Conservation (phyloP, 2,329 filamentous ascomycete genomes). For the Aspergillus persii region DNA sequence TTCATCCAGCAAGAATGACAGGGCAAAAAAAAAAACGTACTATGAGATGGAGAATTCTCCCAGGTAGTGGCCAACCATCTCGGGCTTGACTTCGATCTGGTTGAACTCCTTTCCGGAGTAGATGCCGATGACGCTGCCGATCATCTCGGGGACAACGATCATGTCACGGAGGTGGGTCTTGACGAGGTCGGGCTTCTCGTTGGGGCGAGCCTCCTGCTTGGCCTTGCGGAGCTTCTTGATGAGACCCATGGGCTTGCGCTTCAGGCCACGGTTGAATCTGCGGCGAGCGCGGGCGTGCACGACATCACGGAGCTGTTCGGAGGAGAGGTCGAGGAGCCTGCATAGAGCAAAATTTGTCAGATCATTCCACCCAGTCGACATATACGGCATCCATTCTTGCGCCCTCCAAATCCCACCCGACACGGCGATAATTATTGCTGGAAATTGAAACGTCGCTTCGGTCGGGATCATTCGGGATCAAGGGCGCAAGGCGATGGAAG, state of each 20-base stretch:
- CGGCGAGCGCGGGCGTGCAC: slow-evolving; percentile 98
- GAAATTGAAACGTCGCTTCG: slow-evolving; percentile 11
- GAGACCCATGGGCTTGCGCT: slow-evolving; percentile 99
- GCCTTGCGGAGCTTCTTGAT: slow-evolving; percentile 99
- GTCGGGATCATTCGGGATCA: slow-evolving; percentile 11
- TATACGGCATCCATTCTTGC: not conserved
- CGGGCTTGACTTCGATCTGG: slow-evolving; percentile 99
- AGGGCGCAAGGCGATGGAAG: slow-evolving; percentile 3
- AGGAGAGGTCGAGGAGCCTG: slow-evolving; percentile 97
- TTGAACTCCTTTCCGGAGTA: slow-evolving; percentile 99
- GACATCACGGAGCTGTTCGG: slow-evolving; percentile 98
- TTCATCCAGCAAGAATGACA: not conserved
- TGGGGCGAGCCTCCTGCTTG: slow-evolving; percentile 97
- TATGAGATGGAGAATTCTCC: slow-evolving; percentile 99
- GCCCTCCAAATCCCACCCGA: slow-evolving; percentile 9
- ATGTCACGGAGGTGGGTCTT: slow-evolving; percentile 99
- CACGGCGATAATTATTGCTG: not conserved
- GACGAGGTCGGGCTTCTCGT: slow-evolving; percentile 99
- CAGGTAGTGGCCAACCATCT: slow-evolving; percentile 99
- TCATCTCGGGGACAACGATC: slow-evolving; percentile 99
- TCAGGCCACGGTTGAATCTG: slow-evolving; percentile 99
- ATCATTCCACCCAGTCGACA: slow-evolving; percentile 19
- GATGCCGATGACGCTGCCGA: slow-evolving; percentile 96
- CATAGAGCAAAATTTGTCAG: slow-evolving; percentile 31
- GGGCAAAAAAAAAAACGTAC: slow-evolving; percentile 57